Percentiles rank a stretch among this genome's conserved stretches.
Conservation (phyloP, 2,329 filamentous ascomycete genomes). For the Talaromyces sp. region DNA sequence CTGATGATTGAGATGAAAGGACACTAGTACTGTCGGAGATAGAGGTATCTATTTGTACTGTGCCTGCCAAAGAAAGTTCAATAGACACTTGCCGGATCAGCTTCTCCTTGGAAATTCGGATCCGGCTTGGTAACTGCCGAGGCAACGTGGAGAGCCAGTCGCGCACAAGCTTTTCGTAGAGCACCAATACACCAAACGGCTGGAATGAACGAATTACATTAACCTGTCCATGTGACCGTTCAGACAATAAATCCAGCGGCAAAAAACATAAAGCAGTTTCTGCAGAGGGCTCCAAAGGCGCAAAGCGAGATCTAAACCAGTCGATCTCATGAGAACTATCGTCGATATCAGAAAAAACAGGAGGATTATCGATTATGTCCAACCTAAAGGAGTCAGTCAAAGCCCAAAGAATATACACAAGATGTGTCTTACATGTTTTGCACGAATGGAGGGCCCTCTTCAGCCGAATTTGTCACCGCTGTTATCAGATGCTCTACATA, state of each 20-base stretch:
- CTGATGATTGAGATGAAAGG: constrained; percentile 5
- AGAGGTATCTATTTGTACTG: constrained; percentile 25
- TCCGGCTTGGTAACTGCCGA: constrained; percentile 32
- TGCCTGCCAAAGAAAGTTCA: constrained; percentile 36
- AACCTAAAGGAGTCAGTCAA: constrained; percentile 27
- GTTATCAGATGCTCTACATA: constrained; percentile 24
- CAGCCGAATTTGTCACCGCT: constrained; percentile 11
- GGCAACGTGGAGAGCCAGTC: constrained; percentile 37
- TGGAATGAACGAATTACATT: constrained; percentile 19
- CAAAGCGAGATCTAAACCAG: constrained; percentile 25
- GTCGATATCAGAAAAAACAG: constrained; percentile 37
- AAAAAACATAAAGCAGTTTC: constrained; percentile 23
- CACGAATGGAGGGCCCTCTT: constrained; percentile 19
- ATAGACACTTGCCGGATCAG: constrained; percentile 35
- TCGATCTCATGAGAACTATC: constrained; percentile 31
- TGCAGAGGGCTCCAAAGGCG: constrained; percentile 4
- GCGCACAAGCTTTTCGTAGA: constrained; percentile 37
- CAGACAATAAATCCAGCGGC: constrained; percentile 18
- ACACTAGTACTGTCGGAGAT: neutral
- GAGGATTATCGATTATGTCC: constrained; percentile 29
- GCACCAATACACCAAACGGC: constrained; percentile 23
- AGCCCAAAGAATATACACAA: neutral
- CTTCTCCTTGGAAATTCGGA: constrained; percentile 40
- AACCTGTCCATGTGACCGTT: too few relatives aligned
- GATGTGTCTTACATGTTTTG: constrained; percentile 31